Evolutionary conservation across 2,329 filamentous ascomycete genomes (phyloP).

Genomic region (Fusarium udum): DNA sequence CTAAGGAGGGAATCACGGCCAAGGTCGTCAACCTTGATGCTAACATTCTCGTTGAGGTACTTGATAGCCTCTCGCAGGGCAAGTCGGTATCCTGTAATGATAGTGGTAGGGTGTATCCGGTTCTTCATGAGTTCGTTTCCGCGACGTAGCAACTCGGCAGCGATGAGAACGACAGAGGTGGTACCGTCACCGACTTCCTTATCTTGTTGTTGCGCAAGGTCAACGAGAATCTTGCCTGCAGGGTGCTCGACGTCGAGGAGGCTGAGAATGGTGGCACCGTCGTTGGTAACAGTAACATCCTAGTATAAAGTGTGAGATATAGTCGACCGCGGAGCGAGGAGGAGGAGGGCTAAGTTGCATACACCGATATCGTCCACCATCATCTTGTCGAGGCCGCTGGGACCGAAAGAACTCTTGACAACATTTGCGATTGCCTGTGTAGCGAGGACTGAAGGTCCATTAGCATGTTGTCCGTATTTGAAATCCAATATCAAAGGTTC

Average conservation of each 20-base stretch:
- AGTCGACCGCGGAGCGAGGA: constrained; percentile 25
- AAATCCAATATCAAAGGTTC: constrained; percentile 27
- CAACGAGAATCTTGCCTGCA: constrained; percentile 97
- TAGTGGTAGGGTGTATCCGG: constrained; percentile 98
- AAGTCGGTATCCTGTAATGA: constrained; percentile 97
- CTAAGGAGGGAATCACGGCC: constrained; percentile 90
- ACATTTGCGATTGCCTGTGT: constrained; percentile 99
- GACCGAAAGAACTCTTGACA: constrained; percentile 98
- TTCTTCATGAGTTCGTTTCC: constrained; percentile 99
- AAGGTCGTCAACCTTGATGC: constrained; percentile 91
- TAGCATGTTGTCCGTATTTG: constrained; percentile 24
- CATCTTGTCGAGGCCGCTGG: constrained; percentile 98
- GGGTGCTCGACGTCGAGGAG: constrained; percentile 97
- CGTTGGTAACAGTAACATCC: constrained; percentile 99
- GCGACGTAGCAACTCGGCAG: constrained; percentile 90
- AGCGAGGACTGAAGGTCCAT: constrained; percentile 73
- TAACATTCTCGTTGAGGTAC: constrained; percentile 99
- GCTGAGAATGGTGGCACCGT: constrained; percentile 95
- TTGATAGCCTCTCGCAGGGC: constrained; percentile 95
- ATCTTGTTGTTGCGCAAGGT: constrained; percentile 97
- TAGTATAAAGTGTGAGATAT: constrained; percentile 49
- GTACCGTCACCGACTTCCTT: constrained; percentile 99
- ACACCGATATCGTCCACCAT: constrained; percentile 99
- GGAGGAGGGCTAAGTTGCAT: constrained; percentile 51
- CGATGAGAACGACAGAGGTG: constrained; percentile 96